Base-by-base conservation (phyloP, 805 yeast genomes). In the Schwanniomyces vanrijiae region DNA sequence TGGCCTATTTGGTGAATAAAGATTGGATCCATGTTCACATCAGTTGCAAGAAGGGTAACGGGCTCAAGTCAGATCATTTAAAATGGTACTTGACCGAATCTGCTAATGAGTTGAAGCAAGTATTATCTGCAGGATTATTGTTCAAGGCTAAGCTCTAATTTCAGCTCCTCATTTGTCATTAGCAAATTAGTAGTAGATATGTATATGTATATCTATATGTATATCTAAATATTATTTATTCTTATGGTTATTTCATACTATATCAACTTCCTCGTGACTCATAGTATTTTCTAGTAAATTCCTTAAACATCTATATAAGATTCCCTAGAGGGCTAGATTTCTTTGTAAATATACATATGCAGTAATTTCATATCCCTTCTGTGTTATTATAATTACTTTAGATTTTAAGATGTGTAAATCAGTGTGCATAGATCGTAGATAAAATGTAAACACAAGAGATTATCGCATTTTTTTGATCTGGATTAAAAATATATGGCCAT, bases 1-100 rank as follows among this genome's bases (percentile, higher is more conserved):
- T 89, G 52, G 97, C 96, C 7, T 92, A 92, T 74, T 89, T 90
- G 89, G 77, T 92, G 60, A 90, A 88, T 75, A 81, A 81, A 49
- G 86, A 91, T 56, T 85, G 88, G 82, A 60, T 90, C 54, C 92
- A 90, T 64, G 82, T 94, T 60, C 92, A 91, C 69, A 83, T 92
- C 52, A 84, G 90, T 41, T 80, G 84, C 52, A 85, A 82, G 74
- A 83, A 79, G 68, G 80, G 82, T 38, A 78, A 75, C 51, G 81
- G 80, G 14, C 75, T 83, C 53, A 78, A 77, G 50, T 79, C 85
- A 11, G 78, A 73, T 19, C 73, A 75, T 58, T 61, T 90, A 73
- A 81, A 78, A 52, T 82, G 80, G 65, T 89, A 83, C 64, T 75
- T 92, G 57, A 78, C 82, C 42, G 81, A 84, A 55, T 82, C 94